Conservation (phyloP, 805 yeast species). For the Candida cerambycidarum region DNA sequence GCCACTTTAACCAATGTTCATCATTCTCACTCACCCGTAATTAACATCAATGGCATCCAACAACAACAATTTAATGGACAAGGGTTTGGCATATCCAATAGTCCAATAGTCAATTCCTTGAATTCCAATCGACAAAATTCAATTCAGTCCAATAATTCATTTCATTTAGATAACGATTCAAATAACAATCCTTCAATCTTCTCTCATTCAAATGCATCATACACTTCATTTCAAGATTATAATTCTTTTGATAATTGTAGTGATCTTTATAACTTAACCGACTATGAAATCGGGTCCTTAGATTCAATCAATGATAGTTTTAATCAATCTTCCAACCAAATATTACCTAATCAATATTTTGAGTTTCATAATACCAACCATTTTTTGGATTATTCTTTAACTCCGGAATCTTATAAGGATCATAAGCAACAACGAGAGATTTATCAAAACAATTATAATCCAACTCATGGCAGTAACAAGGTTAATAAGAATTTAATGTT, state of each 20-base stretch:
- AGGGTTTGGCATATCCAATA: not conserved
- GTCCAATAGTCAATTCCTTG: not conserved
- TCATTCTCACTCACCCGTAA: conserved; percentile 1
- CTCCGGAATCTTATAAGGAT: not conserved
- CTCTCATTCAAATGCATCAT: conserved; percentile 13
- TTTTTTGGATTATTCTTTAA: conserved; percentile 8
- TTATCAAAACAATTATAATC: not conserved
- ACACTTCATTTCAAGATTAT: conserved; percentile 12
- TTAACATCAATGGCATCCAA: not conserved
- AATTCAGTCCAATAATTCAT: conserved; percentile 15
- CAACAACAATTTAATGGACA: not conserved
- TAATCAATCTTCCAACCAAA: conserved; percentile 1
- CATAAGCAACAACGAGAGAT: not conserved
- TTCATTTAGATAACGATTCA: conserved; percentile 14
- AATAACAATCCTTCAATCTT: conserved; percentile 14
- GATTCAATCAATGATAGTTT: conserved; percentile 29
- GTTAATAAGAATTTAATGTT: conserved; percentile 3
- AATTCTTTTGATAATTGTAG: conserved; percentile 11
- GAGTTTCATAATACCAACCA: conserved; percentile 14
- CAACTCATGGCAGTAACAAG: not conserved
- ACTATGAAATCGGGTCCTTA: conserved; percentile 26
- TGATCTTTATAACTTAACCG: conserved; percentile 23
- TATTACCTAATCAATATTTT: conserved; percentile 10
- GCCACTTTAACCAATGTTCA: not conserved
- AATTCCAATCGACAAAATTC: conserved; percentile 14